These are phyloP conservation scores for Verticillium nonalfalfae DNA, from an alignment of 2,329 filamentous ascomycete genomes.

Conservation along the genomic window DNA sequence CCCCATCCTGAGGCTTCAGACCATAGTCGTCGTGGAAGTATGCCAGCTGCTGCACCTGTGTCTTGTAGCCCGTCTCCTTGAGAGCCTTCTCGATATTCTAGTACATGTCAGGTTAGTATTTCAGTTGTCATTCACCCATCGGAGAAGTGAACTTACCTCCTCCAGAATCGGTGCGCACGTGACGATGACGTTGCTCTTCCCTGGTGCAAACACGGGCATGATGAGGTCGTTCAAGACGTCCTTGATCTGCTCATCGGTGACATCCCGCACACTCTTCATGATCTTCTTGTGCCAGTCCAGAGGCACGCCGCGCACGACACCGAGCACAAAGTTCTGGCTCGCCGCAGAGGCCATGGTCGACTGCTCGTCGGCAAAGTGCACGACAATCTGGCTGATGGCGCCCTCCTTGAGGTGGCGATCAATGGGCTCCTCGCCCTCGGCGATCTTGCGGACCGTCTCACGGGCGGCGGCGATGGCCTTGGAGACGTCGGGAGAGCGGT, in stretches of 20 bases:
- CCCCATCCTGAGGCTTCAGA: conserved; percentile 55
- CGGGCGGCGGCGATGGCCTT: conserved; percentile 78
- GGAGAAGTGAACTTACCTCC: conserved; percentile 54
- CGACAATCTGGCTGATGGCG: conserved; percentile 83
- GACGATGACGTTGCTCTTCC: conserved; percentile 76
- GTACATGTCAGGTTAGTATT: conserved; percentile 4
- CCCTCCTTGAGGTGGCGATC: conserved; percentile 82
- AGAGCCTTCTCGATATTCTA: conserved; percentile 74
- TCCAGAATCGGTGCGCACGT: conserved; percentile 82
- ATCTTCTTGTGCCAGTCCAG: conserved; percentile 74
- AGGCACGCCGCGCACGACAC: conserved; percentile 70
- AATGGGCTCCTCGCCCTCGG: conserved; percentile 63
- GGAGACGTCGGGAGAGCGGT: conserved; percentile 81
- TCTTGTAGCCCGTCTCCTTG: conserved; percentile 69
- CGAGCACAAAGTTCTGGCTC: conserved; percentile 73
- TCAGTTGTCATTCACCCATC: not conserved
- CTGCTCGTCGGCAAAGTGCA: conserved; percentile 81
- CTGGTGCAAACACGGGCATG: conserved; percentile 72
- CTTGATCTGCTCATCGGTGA: conserved; percentile 72
- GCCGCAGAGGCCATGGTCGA: conserved; percentile 79
- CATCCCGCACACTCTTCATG: conserved; percentile 68
- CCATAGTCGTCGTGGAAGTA: conserved; percentile 91
- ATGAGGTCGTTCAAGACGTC: conserved; percentile 68
- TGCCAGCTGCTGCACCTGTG: conserved; percentile 64
- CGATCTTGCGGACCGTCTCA: conserved; percentile 67